A percentile compares a stretch with the other conserved stretches of the same genome.
These are phyloP conservation scores for Phytophthora idaei DNA, from an alignment of 352 stramenopile species.

Conservation along the genomic window DNA sequence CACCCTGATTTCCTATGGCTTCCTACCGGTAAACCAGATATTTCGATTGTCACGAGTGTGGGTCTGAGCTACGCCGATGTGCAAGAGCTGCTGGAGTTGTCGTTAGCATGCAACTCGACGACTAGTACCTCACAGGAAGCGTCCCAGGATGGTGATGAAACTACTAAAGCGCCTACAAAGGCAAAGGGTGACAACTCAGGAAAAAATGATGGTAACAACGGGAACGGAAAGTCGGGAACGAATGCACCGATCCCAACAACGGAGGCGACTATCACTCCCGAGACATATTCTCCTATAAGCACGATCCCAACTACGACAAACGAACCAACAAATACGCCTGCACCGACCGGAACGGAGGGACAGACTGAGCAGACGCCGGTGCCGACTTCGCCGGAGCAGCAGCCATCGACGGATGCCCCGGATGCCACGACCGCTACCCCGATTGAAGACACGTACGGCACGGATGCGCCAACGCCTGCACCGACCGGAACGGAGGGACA, in stretches of 20 bases:
- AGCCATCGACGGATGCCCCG: neutral
- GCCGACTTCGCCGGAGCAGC: neutral
- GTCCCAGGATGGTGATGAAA: neutral
- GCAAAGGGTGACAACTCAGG: slow-evolving; percentile 1
- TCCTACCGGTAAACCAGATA: slow-evolving; percentile 28
- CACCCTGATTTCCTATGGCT: neutral
- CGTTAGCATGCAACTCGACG: slow-evolving; percentile 18
- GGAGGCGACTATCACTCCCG: neutral
- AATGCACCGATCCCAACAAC: neutral
- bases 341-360: neutral
- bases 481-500: neutral
- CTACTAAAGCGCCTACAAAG: neutral
- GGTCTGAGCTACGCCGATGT: slow-evolving; percentile 40
- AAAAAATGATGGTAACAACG: neutral
- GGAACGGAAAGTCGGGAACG: neutral
- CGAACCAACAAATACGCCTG: neutral
- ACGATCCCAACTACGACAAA: too few species aligned
- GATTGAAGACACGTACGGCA: neutral
- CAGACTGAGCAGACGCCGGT: neutral
- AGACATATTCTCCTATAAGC: neutral
- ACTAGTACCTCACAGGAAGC: neutral
- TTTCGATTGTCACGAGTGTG: slow-evolving; percentile 22
- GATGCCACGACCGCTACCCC: neutral
- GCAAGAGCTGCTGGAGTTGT: slow-evolving; percentile 24
- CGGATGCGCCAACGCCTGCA: slow-evolving; percentile 1